Conservation (phyloP, 1,139 yeast genomes). For the Pichia norvegensis region DNA sequence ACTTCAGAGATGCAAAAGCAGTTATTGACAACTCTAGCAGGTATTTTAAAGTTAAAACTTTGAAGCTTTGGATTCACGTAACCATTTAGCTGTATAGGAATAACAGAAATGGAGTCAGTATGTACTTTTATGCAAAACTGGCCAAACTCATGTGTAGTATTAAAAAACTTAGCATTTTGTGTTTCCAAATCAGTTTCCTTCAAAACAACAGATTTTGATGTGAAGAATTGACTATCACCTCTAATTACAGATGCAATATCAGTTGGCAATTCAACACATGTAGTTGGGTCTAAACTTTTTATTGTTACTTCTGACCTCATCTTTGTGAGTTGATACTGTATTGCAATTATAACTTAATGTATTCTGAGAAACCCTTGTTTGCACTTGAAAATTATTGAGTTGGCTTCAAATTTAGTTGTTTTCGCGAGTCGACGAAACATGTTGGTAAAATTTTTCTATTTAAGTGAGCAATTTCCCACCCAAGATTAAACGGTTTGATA, state of each 20-base stretch:
- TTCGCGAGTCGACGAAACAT: conserved; percentile 1
- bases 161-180: conserved; percentile 6
- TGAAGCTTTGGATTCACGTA: conserved; percentile 14
- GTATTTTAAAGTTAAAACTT: conserved; percentile 21
- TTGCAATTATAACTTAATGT: background rate
- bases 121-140: conserved; percentile 4
- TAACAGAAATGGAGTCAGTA: conserved; percentile 16
- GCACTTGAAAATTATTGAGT: background rate
- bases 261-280: background rate
- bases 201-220: background rate
- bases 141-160: background rate
- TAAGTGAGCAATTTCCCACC: background rate
- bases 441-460: background rate
- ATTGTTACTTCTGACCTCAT: background rate
- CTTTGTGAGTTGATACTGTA: background rate
- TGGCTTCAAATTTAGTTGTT: background rate
- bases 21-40: conserved; percentile 16
- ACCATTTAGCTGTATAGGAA: conserved; percentile 24
- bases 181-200: conserved; percentile 1
- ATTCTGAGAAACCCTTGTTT: background rate
- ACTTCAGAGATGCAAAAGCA: conserved; percentile 20
- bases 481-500: too few species aligned
- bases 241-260: background rate
- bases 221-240: background rate
- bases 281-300: background rate